Evolutionary conservation across 768 basidiomycete genomes (phyloP).

Genomic region (Tremella mesenterica): DNA sequence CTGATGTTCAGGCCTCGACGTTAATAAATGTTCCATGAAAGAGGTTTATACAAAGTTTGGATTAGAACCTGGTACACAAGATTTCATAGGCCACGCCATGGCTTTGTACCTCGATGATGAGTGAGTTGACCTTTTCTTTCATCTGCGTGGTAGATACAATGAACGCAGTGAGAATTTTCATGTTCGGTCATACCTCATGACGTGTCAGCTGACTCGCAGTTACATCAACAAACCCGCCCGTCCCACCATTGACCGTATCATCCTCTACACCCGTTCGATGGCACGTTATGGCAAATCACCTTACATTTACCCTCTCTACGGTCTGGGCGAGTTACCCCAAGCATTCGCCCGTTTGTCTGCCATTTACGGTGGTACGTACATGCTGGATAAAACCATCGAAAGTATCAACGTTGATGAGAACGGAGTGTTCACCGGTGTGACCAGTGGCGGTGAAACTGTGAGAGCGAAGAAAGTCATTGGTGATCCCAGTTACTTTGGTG

Average conservation of each 20-base stretch:
- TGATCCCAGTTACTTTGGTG: constrained; percentile 93
- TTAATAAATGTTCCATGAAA: constrained; percentile 88
- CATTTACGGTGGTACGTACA: constrained; percentile 98
- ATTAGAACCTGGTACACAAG: constrained; percentile 91
- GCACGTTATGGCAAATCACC: constrained; percentile 98
- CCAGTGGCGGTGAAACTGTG: constrained; percentile 78
- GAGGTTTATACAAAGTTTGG: constrained; percentile 94
- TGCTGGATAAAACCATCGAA: constrained; percentile 93
- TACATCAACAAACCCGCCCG: constrained; percentile 90
- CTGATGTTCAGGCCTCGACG: constrained; percentile 59
- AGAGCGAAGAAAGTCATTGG: constrained; percentile 97
- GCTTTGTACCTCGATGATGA: constrained; percentile 95
- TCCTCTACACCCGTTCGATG: constrained; percentile 97
- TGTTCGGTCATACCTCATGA: not conserved
- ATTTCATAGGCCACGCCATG: constrained; percentile 99
- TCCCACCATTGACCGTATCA: constrained; percentile 82
- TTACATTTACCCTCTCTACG: constrained; percentile 98
- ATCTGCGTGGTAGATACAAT: not conserved
- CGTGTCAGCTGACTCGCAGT: constrained; percentile 47
- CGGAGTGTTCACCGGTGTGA: constrained; percentile 89
- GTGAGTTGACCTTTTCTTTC: constrained; percentile 51
- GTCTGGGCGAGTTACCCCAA: constrained; percentile 96
- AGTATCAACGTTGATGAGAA: constrained; percentile 67
- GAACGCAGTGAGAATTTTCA: not conserved
- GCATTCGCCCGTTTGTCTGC: constrained; percentile 96